A percentile compares a stretch with the other conserved stretches of the same genome.
Conservation (phyloP, 108 stramenopile genomes). For the Nannochloropsis salina region DNA sequence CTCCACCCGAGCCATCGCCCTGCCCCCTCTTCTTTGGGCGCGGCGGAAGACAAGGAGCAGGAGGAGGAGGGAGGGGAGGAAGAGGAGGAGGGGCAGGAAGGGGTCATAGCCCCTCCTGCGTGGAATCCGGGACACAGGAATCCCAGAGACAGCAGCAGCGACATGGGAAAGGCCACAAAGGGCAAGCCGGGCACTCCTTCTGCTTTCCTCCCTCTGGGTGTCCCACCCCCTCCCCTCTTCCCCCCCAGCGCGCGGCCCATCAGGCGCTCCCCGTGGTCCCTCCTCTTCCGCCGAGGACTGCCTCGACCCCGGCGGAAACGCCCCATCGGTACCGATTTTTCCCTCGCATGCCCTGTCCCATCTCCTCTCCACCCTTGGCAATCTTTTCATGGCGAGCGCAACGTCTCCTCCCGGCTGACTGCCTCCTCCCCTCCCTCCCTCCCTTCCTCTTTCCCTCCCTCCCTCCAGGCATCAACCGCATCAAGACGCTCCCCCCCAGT, state of each 20-base stretch:
- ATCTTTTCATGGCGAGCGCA: too few species aligned
- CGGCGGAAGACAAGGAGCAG: background rate
- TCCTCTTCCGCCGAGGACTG: background rate
- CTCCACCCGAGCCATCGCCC: background rate
- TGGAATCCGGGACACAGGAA: background rate
- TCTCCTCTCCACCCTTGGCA: too few species aligned
- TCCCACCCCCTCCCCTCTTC: background rate
- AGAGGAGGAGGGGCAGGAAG: background rate
- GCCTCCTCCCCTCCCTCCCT: background rate
- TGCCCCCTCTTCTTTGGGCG: background rate
- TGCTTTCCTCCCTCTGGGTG: background rate
- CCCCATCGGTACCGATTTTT: background rate
- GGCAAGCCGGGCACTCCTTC: background rate
- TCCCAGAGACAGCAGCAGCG: background rate
- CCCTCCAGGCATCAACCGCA: constrained; percentile 2
- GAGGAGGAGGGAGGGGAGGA: background rate
- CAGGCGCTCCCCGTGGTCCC: background rate
- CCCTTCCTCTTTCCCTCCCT: background rate
- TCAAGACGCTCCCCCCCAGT: background rate
- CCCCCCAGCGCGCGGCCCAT: background rate
- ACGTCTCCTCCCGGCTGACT: background rate
- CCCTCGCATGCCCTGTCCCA: background rate
- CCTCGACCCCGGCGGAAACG: background rate
- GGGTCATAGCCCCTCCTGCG: background rate
- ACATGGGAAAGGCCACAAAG: background rate